Percentiles rank a stretch among this genome's conserved stretches.
Conservation (phyloP, 179 eudicot species). For the Spergularia azorica region DNA sequence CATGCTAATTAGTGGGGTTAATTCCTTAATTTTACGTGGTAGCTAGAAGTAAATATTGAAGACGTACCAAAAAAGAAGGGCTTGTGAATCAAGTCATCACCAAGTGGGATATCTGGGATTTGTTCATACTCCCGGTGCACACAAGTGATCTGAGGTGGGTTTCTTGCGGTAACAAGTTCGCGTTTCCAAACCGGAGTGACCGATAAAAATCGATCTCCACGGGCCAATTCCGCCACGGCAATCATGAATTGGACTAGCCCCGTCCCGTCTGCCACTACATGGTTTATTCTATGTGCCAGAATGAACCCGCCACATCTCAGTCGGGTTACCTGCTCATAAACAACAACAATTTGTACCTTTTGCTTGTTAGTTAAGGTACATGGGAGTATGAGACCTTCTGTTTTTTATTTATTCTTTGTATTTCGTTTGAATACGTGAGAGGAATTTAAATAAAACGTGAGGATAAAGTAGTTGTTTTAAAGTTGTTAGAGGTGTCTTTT, state of each 20-base stretch:
- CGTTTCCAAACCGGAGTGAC: slow-evolving; percentile 39
- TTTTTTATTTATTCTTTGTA: no score
- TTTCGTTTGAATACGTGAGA: no score
- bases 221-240: slow-evolving; percentile 36
- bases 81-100: slow-evolving; percentile 31
- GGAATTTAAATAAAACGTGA: no score
- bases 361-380: no score
- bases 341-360: not conserved
- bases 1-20: no score
- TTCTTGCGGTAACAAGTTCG: slow-evolving; percentile 30
- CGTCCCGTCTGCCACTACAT: slow-evolving; percentile 37
- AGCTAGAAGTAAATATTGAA: not conserved
- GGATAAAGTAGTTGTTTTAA: no score
- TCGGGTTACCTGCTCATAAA: slow-evolving; percentile 29
- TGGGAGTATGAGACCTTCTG: no score
- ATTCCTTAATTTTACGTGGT: no score
- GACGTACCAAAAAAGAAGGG: slow-evolving; percentile 43
- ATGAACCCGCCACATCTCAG: slow-evolving; percentile 38
- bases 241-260: slow-evolving; percentile 38
- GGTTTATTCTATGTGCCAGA: slow-evolving; percentile 33
- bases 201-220: slow-evolving; percentile 26
- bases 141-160: slow-evolving; percentile 28
- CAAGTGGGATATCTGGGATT: slow-evolving; percentile 24
- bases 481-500: not conserved
- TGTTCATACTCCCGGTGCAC: slow-evolving; percentile 34